A percentile compares a stretch with the other conserved stretches of the same genome.
Evolutionary conservation across 495 filamentous ascomycete genomes (phyloP).

Genomic region (Collariella sp.): DNA sequence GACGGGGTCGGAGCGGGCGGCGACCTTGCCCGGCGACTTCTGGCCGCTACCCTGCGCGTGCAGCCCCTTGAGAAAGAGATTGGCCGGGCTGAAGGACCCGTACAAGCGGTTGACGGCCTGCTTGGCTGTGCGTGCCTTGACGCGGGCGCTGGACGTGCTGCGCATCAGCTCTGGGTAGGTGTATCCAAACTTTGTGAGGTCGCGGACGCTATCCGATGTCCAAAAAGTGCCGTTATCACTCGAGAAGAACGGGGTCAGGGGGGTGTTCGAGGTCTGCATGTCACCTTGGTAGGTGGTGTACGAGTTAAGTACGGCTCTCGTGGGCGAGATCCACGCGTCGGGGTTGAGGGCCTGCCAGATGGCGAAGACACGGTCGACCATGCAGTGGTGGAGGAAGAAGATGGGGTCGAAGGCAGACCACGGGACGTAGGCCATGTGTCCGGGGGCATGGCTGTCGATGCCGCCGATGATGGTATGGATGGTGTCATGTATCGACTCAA

Average conservation of each 20-base stretch:
- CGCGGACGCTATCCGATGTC: constrained; percentile 38
- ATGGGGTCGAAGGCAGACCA: constrained; percentile 67
- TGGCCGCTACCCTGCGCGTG: constrained; percentile 1
- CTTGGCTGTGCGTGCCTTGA: constrained; percentile 28
- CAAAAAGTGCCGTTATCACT: constrained; percentile 40
- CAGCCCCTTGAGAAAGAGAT: constrained; percentile 21
- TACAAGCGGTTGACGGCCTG: constrained; percentile 48
- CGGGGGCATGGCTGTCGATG: constrained; percentile 23
- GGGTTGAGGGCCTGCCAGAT: constrained; percentile 66
- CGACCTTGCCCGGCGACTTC: neutral
- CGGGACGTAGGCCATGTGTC: constrained; percentile 57
- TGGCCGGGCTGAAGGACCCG: constrained; percentile 35
- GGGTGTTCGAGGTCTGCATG: constrained; percentile 30
- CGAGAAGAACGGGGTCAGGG: constrained; percentile 41
- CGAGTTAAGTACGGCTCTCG: constrained; percentile 37
- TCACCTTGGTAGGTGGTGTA: constrained; percentile 43
- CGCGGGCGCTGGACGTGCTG: constrained; percentile 16
- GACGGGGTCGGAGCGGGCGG: too few species aligned
- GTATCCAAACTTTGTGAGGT: constrained; percentile 46
- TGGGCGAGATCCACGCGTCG: constrained; percentile 45
- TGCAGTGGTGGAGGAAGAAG: constrained; percentile 61
- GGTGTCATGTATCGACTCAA: constrained; percentile 57
- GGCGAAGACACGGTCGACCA: constrained; percentile 59
- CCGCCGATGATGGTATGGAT: constrained; percentile 53
- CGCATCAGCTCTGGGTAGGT: constrained; percentile 49